Evolutionary conservation across 257 asterid species (phyloP).

Genomic region (Solanum piurae): DNA sequence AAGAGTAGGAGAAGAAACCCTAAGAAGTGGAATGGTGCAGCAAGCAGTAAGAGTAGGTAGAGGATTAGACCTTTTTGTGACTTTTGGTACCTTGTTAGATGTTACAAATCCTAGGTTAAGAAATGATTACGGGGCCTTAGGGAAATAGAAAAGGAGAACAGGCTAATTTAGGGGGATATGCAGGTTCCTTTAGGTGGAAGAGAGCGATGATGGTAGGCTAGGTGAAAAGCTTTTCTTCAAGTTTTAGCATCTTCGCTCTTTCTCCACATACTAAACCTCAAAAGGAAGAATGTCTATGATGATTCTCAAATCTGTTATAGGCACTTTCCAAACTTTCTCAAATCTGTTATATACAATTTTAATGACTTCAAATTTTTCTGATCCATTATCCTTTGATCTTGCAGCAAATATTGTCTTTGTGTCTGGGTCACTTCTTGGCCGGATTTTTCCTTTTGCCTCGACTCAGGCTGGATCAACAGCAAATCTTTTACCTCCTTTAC

Average conservation of each 20-base stretch:
- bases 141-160: neutral
- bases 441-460: slow-evolving; percentile 62
- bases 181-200: neutral
- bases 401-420: slow-evolving; percentile 73
- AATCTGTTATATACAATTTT: neutral
- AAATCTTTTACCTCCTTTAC: slow-evolving; percentile 36
- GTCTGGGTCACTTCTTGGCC: slow-evolving; percentile 73
- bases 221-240: neutral
- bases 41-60: neutral
- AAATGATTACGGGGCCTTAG: neutral
- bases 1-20: neutral
- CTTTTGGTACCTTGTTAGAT: neutral
- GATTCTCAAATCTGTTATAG: neutral
- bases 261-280: neutral
- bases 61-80: neutral
- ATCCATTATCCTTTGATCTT: neutral
- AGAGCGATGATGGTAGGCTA: neutral
- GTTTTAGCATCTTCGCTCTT: neutral
- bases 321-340: neutral
- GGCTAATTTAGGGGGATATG: neutral
- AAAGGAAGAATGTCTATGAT: neutral
- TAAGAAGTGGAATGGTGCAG: neutral
- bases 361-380: neutral
- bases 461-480: slow-evolving; percentile 29
- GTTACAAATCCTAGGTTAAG: neutral